These are phyloP conservation scores for Schizosaccharomyces cryophilus DNA, from an alignment of 805 yeast species.

Conservation along the genomic window DNA sequence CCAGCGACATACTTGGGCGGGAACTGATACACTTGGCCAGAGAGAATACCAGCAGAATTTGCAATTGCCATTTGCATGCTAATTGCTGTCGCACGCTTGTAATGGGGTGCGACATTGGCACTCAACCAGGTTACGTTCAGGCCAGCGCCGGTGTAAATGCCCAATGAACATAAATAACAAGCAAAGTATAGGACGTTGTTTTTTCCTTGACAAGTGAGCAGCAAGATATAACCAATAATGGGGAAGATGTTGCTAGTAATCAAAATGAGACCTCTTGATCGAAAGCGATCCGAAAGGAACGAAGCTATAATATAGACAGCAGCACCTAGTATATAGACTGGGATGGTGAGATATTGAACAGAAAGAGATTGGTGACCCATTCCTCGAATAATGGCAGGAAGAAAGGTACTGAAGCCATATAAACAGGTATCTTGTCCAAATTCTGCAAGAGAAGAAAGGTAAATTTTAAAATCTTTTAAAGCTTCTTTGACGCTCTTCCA, in stretches of 20 bases:
- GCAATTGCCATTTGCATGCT: not conserved
- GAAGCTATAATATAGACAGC: conserved; percentile 39
- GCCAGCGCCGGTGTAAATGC: not conserved
- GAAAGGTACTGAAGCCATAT: not conserved
- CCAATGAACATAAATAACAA: not conserved
- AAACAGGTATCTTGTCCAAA: not conserved
- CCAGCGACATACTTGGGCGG: not conserved
- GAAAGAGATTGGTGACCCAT: conserved; percentile 16
- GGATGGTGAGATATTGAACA: conserved; percentile 59
- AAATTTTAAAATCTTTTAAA: not conserved
- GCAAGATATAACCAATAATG: conserved; percentile 3
- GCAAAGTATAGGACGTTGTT: not conserved
- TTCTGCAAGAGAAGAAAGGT: not conserved
- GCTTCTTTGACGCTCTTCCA: not conserved
- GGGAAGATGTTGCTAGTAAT: conserved; percentile 15
- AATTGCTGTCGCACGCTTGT: conserved; percentile 2
- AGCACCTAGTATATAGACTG: conserved; percentile 60
- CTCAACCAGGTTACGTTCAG: not conserved
- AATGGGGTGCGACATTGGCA: conserved; percentile 1
- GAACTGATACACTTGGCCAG: not conserved
- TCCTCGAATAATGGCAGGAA: not conserved
- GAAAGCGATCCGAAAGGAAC: conserved; percentile 29
- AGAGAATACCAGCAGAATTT: not conserved
- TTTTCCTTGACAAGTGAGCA: not conserved
- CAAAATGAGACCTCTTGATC: conserved; percentile 14